phyloP scores from a whole-genome alignment of 2,329 filamentous ascomycete species.

The Boeremia exigua region DNA sequence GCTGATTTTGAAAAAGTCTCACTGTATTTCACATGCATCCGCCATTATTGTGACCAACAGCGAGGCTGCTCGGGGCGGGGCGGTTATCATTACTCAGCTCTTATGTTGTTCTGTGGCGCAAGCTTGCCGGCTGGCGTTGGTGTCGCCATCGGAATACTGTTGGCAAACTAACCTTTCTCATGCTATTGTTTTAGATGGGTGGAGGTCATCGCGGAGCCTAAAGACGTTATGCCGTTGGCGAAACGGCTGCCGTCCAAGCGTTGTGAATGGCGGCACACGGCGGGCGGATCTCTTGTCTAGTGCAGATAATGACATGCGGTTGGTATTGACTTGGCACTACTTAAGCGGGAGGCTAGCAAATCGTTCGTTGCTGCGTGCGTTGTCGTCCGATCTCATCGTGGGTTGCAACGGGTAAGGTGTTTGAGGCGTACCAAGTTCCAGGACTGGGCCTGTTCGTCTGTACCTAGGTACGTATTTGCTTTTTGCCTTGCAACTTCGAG shows the following conservation, averaged over 20 bases:
- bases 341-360: conserved; percentile 1
- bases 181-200: conserved; percentile 18
- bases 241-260: conserved; percentile 11
- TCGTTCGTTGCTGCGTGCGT: not conserved
- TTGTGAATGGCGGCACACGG: conserved; percentile 11
- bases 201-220: conserved; percentile 11
- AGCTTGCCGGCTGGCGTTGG: not conserved
- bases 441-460: too few species aligned
- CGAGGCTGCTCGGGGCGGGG: not conserved
- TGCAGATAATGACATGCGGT: conserved; percentile 4
- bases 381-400: not conserved
- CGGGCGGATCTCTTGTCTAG: conserved; percentile 9
- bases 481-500: too few species aligned
- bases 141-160: conserved; percentile 2
- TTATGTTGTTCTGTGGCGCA: conserved; percentile 1
- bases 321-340: conserved; percentile 2
- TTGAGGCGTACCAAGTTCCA: not conserved
- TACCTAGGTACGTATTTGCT: too few species aligned
- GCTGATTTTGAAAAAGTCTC: conserved; percentile 1
- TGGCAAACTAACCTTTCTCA: conserved; percentile 3
- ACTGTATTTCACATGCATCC: conserved; percentile 10
- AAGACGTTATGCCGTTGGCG: conserved; percentile 9
- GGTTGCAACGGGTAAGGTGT: not conserved
- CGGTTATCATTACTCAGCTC: not conserved
- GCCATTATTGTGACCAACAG: conserved; percentile 3